A percentile compares a stretch with the other conserved stretches of the same genome.
These are phyloP conservation scores for Vigna nakashimae DNA, from an alignment of 306 rosid species.

Conservation along the genomic window DNA sequence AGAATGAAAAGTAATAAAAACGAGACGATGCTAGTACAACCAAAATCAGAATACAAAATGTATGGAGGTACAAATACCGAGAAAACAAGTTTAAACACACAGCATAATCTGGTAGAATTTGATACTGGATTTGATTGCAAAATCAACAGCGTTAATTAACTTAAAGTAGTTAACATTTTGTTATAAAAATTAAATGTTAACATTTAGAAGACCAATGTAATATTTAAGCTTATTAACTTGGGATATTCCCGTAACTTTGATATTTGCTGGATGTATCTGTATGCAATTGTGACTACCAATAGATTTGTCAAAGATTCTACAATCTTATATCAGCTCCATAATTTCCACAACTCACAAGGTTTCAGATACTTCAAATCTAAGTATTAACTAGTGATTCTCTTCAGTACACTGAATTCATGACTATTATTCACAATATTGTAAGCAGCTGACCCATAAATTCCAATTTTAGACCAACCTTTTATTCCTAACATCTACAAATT, in stretches of 20 bases:
- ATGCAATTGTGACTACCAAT: too few relatives aligned
- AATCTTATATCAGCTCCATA: too few relatives aligned
- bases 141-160: conserved; percentile 11
- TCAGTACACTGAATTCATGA: too few relatives aligned
- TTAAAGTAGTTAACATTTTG: conserved; percentile 7
- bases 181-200: conserved; percentile 2
- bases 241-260: not conserved
- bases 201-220: not conserved
- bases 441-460: too few relatives aligned
- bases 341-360: too few relatives aligned
- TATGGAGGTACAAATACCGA: conserved; percentile 27
- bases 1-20: conserved; percentile 40
- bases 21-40: conserved; percentile 43
- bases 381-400: too few relatives aligned
- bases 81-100: conserved; percentile 21
- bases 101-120: conserved; percentile 12
- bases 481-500: too few relatives aligned
- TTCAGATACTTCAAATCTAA: too few relatives aligned
- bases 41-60: conserved; percentile 39
- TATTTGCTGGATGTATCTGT: too few relatives aligned
- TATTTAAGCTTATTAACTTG: not conserved
- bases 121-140: not conserved
- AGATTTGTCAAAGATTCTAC: too few relatives aligned
- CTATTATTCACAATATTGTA: too few relatives aligned
- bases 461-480: too few relatives aligned